Base-by-base conservation (phyloP, 2,329 filamentous ascomycete species). In the Penicillium aurantiogriseum region DNA sequence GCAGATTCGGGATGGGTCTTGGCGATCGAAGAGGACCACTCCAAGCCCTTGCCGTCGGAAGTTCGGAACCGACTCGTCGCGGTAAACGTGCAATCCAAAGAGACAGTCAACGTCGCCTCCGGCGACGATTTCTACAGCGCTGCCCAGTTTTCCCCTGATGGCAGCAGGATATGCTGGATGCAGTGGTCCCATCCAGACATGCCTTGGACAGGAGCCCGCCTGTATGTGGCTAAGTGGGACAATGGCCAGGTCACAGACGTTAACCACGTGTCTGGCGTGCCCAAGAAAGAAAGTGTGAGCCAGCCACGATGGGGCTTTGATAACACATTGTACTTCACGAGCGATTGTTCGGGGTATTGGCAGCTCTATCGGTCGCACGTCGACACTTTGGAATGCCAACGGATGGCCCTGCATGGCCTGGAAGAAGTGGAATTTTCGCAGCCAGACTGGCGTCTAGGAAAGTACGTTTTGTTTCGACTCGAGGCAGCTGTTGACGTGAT, bases 171-270 rank as follows among this genome's bases (percentile, higher is more conserved):
- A 27, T 73, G 69, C 36, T 84, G 81, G 81, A 68, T 79, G 11
- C 76, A 83, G 54, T 84, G 81, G 81, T 70, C 79, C 25, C 79
- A 82, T 56, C 81, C 81, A 0, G 73, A 79, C 39, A 75, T 83
- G 68, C 79, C 80, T 0, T 83, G 81, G 70, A 76, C 76, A 7
- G 75, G 75, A 3, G 75, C 74, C 1, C 73, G 76, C 53, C 63
- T 83, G 5, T 77, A 74, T 63, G 65, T 73, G 47, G 79, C 76
- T 0, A 71, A 75, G 5, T 82, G 79, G 73, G 48, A 68, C 1
- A 64, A 70, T 33, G 73, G 70, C 0, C 63, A 67, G 6, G 56
- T 79, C 11, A 61, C 52, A 35, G 36, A 49, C 4, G 21, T 49
- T 17, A 29, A 27, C 11, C 52, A 17, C 25, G 29, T 83, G 10